Percentiles rank a stretch among this genome's conserved stretches.
Evolutionary conservation across 805 yeast species (phyloP).

Genomic region (Ogataea philodendri): DNA sequence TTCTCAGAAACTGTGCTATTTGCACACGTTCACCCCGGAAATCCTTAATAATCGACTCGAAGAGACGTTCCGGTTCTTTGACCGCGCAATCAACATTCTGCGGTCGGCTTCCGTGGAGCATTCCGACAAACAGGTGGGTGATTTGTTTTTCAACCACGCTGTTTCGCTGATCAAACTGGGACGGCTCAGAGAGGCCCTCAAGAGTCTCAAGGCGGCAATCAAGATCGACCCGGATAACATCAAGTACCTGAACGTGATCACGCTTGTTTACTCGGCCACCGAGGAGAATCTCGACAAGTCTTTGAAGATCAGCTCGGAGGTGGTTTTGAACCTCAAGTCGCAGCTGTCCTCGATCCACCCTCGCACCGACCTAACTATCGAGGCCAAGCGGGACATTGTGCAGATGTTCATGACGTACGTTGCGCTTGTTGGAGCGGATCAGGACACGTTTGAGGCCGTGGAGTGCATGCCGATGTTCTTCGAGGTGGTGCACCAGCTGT

Average conservation of each 20-base stretch:
- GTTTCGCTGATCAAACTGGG: slow-evolving; percentile 45
- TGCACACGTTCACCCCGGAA: slow-evolving; percentile 14
- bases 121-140: slow-evolving; percentile 20
- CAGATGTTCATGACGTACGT: slow-evolving; percentile 76
- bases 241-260: slow-evolving; percentile 65
- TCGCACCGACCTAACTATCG: slow-evolving; percentile 17
- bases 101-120: slow-evolving; percentile 6
- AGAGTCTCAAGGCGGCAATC: slow-evolving; percentile 45
- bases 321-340: slow-evolving; percentile 42
- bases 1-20: slow-evolving; percentile 18
- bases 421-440: slow-evolving; percentile 59
- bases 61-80: slow-evolving; percentile 9
- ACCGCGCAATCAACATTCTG: slow-evolving; percentile 14
- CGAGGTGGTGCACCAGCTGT: slow-evolving; percentile 45
- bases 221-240: slow-evolving; percentile 53
- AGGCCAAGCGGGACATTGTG: slow-evolving; percentile 46
- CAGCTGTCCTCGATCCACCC: slow-evolving; percentile 42
- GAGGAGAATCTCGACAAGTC: slow-evolving; percentile 42
- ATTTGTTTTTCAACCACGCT: slow-evolving; percentile 45
- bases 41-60: slow-evolving; percentile 13
- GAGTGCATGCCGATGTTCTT: slow-evolving; percentile 69
- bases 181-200: slow-evolving; percentile 42
- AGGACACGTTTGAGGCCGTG: slow-evolving; percentile 58
- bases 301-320: slow-evolving; percentile 49
- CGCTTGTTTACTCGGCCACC: slow-evolving; percentile 58